phyloP scores from a whole-genome alignment of 1,139 yeast genomes.

The Pichia sp. region DNA sequence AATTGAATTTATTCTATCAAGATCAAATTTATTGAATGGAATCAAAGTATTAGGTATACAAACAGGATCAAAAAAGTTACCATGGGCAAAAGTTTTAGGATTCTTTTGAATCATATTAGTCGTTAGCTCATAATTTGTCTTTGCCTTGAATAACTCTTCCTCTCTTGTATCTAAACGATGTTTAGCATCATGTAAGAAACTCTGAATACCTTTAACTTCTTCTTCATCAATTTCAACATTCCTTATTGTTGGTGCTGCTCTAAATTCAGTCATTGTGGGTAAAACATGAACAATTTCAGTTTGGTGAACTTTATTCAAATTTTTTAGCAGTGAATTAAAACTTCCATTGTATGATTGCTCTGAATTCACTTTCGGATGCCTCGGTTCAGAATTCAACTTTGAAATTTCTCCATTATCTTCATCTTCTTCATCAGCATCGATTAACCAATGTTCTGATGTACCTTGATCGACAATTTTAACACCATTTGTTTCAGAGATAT shows the following conservation, averaged over 20 bases:
- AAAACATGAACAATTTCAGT: conserved; percentile 11
- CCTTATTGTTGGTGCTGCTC: conserved; percentile 18
- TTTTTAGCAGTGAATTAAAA: conserved; percentile 13
- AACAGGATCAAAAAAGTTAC: conserved; percentile 47
- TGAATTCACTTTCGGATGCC: neutral
- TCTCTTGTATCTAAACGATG: conserved; percentile 33
- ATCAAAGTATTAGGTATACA: conserved; percentile 26
- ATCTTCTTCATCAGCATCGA: conserved; percentile 2
- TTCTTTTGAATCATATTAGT: conserved; percentile 28
- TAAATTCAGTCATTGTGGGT: conserved; percentile 21
- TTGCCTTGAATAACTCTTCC: conserved; percentile 41
- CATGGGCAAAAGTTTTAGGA: conserved; percentile 37
- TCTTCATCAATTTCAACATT: conserved; percentile 5
- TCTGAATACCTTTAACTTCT: conserved; percentile 14
- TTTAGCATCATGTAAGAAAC: conserved; percentile 40
- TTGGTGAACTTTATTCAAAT: conserved; percentile 19
- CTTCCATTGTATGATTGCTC: too few relatives aligned
- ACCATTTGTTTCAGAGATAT: conserved; percentile 4
- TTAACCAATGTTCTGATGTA: conserved; percentile 1
- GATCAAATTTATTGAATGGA: neutral
- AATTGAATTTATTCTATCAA: neutral
- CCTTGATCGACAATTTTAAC: neutral
- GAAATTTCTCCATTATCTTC: neutral
- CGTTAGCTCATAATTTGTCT: conserved; percentile 51
- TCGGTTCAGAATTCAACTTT: neutral